Evolutionary conservation across 345 rosid genomes (phyloP), one percentile per base, ranked within the genome.

Genomic region (Eutrema japonicum): DNA sequence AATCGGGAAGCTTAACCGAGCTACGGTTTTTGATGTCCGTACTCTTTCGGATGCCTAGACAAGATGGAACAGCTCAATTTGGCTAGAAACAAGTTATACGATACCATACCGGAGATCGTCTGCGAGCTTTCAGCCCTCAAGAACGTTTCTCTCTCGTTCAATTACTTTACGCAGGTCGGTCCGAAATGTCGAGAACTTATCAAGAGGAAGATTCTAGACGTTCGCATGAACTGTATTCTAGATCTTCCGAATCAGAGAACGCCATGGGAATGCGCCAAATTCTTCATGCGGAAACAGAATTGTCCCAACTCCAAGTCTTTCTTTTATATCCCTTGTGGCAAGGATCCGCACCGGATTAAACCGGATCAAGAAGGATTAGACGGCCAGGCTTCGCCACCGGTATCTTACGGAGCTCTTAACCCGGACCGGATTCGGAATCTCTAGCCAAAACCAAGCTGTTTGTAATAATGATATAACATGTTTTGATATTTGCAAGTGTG

Each of bases 241-340:
- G 91, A 35, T 40, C 86, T 90, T 70, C 81, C 90, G 10, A 82
- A 74, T 41, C 97, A 93, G 48, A 85, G 91, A 85, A 75, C 96
- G 12, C 64, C 81, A 4, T 41, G 12, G 12, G 92, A 90, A 33
- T 89, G 98, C 53, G 80, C 84, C 2, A 47, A 53, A 13, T 93
- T 89, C 76, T 85, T 82, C 53, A 78, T 85, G 5, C 75, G 65
- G 6, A 88, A 90, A 2, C 84, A 78, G 72, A 6, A 49, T 2
- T 93, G 97, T 56, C 87, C 88, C 0, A 41, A 68, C 14, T 75
- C 48, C 61, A 80, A 87, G 79, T 75, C 85, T 46, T 79, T 77
- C 37, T 66, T 76, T 57, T 79, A 59, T 33, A 49, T 79, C 64
- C 93, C 91, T 41, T 91, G 96, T 75, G 78, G 51, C 6, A 63